Conservation (phyloP, 108 stramenopile genomes). For the Cylindrotheca closterium region DNA sequence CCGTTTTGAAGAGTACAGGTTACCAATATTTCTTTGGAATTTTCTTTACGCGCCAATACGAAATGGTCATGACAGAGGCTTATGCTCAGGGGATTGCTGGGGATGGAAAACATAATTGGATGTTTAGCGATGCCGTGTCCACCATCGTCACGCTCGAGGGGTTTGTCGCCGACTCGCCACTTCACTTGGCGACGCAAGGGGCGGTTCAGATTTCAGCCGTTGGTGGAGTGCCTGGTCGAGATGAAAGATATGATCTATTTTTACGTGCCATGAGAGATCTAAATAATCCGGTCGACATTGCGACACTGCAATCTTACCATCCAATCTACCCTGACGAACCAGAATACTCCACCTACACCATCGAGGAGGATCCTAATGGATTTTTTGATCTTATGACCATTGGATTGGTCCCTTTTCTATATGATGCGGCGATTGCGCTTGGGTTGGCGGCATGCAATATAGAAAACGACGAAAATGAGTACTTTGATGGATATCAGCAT, state of each 20-base stretch:
- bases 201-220: neutral
- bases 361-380: neutral
- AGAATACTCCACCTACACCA: neutral
- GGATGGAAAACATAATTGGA: conserved; percentile 14
- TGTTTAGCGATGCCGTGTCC: conserved; percentile 13
- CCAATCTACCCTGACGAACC: neutral
- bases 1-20: conserved; percentile 4
- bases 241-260: conserved; percentile 1
- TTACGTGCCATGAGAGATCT: neutral
- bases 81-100: conserved; percentile 7
- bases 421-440: conserved; percentile 54
- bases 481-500: neutral
- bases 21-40: conserved; percentile 17
- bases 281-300: neutral
- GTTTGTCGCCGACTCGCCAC: neutral
- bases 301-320: neutral
- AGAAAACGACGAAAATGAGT: neutral
- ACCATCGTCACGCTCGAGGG: conserved; percentile 3
- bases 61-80: conserved; percentile 16
- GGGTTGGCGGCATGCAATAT: conserved; percentile 47
- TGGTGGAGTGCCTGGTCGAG: neutral
- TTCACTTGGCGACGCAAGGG: neutral
- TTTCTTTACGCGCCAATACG: conserved; percentile 15
- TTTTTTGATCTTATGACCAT: conserved; percentile 22
- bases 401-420: conserved; percentile 27